Base-by-base conservation (phyloP, 805 yeast species). In the Kodamaea nitidulidarum region DNA sequence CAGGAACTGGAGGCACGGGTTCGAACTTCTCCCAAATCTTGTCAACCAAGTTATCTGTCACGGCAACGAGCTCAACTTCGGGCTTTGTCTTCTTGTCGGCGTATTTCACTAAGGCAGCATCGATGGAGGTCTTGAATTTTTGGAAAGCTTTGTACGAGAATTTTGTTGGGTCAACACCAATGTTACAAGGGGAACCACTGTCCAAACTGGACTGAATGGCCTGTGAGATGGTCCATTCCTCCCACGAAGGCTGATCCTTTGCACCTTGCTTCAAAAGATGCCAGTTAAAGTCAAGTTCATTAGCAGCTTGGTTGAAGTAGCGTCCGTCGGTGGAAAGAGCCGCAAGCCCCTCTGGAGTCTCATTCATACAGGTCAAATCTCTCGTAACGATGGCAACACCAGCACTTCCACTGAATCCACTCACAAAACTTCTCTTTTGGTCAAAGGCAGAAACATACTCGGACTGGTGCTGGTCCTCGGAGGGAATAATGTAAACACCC, bases 11-110 rank as follows among this genome's bases (percentile, higher is more conserved):
- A 16, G 97, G 96, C 6, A 67, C 50, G 15, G 71, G 70, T 63
- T 87, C 91, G 51, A 79, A 80, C 8, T 66, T 50, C 5, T 65
- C 63, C 96, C 96, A 88, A 14, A 88, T 80, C 17, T 53, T 50
- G 50, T 87, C 96, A 21, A 93, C 66, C 49, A 93, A 68, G 56
- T 91, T 91, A 11, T 67, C 73, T 39, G 56, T 54, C n/a, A 74
- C 60, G 0, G 79, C 63, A 7, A 67, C 63, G 10, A 76, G 49
- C 41, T 63, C 69, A 14, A 73, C 65, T 36, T 63, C 61, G 2
- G 64, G 68, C 26, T 55, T 54, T 6, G 55, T 46, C 17, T 51
- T 41, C 18, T 45, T 35, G 10, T 44, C 44, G 3, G 44, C 45
- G 32, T 39, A 34, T 12, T 44, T 49, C 15, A 43, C 31, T 9